Conservation (phyloP, 352 stramenopile species). For the Globisporangium megalacanthum region DNA sequence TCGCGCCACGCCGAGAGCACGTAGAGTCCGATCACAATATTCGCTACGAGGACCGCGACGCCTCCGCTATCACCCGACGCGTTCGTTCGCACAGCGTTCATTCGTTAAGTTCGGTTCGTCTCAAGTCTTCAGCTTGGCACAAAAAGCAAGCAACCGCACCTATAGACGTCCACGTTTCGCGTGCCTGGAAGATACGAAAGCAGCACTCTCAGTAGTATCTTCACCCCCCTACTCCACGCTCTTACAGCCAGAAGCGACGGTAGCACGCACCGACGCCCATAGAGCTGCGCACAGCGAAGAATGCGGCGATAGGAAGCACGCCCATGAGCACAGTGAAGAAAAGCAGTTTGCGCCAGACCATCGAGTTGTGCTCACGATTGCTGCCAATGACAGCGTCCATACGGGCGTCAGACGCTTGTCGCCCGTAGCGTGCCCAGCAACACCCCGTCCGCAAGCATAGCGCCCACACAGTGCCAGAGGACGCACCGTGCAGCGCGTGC, state of each 20-base stretch:
- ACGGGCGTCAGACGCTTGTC: not conserved
- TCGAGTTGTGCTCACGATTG: slow-evolving; percentile 65
- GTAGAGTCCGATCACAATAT: slow-evolving; percentile 75
- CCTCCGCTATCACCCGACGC: slow-evolving; percentile 36
- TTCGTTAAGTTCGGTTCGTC: slow-evolving; percentile 6
- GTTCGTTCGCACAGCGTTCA: too few relatives aligned
- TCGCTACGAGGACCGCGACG: slow-evolving; percentile 63
- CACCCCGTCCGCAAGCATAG: not conserved
- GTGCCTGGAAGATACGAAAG: slow-evolving; percentile 19
- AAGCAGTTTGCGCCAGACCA: slow-evolving; percentile 66
- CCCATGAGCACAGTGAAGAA: slow-evolving; percentile 74
- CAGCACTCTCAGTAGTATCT: not conserved
- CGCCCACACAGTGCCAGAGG: not conserved
- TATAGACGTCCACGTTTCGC: slow-evolving; percentile 62
- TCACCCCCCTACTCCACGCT: not conserved
- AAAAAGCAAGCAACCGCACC: slow-evolving; percentile 17
- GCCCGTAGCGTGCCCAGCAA: not conserved
- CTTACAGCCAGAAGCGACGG: not conserved
- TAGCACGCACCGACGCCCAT: slow-evolving; percentile 33
- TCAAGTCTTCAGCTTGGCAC: slow-evolving; percentile 1
- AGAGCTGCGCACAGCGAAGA: slow-evolving; percentile 47
- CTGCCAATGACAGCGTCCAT: slow-evolving; percentile 17
- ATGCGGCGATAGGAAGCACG: slow-evolving; percentile 50
- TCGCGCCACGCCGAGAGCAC: slow-evolving; percentile 69
- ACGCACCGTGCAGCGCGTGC: slow-evolving; percentile 32